Evolutionary conservation across 371 early-diverging fungal species (phyloP), one percentile per base, ranked within the genome.

Genomic region (Circinella umbellata): DNA sequence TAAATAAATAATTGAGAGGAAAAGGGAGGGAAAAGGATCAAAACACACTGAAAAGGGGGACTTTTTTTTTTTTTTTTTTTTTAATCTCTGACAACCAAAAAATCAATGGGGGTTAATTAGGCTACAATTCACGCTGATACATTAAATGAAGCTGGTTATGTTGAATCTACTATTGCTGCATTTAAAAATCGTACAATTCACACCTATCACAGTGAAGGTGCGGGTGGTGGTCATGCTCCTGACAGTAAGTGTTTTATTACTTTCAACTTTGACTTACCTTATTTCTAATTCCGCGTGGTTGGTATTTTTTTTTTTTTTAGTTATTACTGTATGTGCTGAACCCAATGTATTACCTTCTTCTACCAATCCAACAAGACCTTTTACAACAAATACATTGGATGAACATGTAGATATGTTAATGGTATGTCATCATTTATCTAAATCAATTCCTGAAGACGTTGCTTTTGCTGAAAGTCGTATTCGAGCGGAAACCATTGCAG

Each of bases 331-430:
- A 10, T 93, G 93, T 70, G 88, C 93, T 62, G 88, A 91, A 61
- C 83, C 88, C 17, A 93, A 94, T 66, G 95, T 97, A 10, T 86
- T 97, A 27, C 94, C 97, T 3, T 93, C 94, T 1, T 94, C 95
- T 34, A 98, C 98, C 20, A 98, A 96, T 62, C 98, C 98, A 0
- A 98, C 98, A 0, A 85, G 96, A 17, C 96, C 96, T 0, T 98
- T 86, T 72, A 95, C 96, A 46, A 79, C 85, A 47, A 98, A 98
- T 80, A 98, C 98, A 6, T 82, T 96, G 48, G 98, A 98, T 76
- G 98, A 98, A 73, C 98, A 98, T 73, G 89, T 98, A 42, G 98
- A 98, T 74, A 96, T 98, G 98, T 80, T 98, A 55, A 96, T 96
- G 97, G 97, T 95, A n/a, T 98, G 98, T 76, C 98, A 98, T 76